Evolutionary conservation across 2,329 filamentous ascomycete genomes (phyloP), one percentile per base, ranked within the genome.

Genomic region (Beauveria varroae): DNA sequence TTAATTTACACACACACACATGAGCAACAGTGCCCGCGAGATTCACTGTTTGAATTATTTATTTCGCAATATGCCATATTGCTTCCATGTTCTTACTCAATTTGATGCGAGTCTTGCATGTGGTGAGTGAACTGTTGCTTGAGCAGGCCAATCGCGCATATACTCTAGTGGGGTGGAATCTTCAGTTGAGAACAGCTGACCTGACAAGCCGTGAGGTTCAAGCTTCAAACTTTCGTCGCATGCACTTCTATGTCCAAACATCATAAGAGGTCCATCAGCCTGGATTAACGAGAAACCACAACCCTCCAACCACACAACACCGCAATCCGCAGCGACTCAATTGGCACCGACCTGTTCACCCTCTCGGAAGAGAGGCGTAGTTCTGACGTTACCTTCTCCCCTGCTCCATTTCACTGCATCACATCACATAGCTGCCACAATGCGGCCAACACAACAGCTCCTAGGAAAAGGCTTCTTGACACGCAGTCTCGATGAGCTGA

Each of bases 401-500:
- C 2, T 5, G 5, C 41, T 57, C 4, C 30, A 41, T 22, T 3
- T 22, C 43, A 57, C 7, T 24, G 12, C 51, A 28, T 16, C 34
- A 37, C 12, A 37, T 37, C 34, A 24, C 34, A 55, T 5, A 41
- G 18, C 20, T 3, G 43, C 12, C 68, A 65, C 60, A 63, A 86
- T 86, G 83, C 78, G 76, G 68, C 70, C 75, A 18, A 78, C 81
- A 22, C 69, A 73, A 20, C 70, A 72, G 3, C 67, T 72, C 60
- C 72, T 82, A 37, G 71, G 74, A 63, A 83, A 79, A 71, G 79
- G 82, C 74, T 84, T 88, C 69, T 74, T 80, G 66, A 76, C 76
- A 62, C 79, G 85, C 47, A 87, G 83, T 67, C 52, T 85, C 43
- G 83, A 87, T 55, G 84, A 87, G 69, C 78, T 87, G 63, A 81